A percentile compares a stretch with the other conserved stretches of the same genome.
phyloP scores from a whole-genome alignment of 208 protist species.

The Crithidia mellificae region DNA sequence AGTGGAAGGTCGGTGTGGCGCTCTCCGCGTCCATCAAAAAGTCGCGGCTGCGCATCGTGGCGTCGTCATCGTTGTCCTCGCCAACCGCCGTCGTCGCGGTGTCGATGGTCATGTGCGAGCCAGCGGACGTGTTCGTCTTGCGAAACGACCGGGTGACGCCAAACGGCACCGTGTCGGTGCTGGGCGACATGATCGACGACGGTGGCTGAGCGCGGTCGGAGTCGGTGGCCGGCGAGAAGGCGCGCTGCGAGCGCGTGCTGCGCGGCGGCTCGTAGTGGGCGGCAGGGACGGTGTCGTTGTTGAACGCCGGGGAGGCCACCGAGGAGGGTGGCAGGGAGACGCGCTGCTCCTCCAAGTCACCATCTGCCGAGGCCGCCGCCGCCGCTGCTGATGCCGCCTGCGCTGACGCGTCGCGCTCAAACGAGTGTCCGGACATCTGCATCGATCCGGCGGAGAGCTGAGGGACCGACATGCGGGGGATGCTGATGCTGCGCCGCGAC shows the following conservation, averaged over 20 bases:
- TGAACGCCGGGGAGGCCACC: background rate
- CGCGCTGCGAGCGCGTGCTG: background rate
- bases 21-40: constrained; percentile 8
- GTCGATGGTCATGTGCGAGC: background rate
- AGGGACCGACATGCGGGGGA: constrained; percentile 14
- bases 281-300: constrained; percentile 5
- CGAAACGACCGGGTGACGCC: background rate
- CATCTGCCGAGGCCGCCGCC: no score
- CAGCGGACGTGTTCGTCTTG: background rate
- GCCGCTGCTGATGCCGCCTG: background rate
- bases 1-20: background rate
- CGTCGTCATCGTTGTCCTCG: background rate
- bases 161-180: background rate
- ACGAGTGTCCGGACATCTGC: background rate
- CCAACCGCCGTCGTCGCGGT: background rate
- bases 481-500: constrained; percentile 13
- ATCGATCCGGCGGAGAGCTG: constrained; percentile 11
- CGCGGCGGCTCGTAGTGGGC: background rate
- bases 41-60: background rate
- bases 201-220: background rate
- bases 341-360: background rate
- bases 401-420: background rate
- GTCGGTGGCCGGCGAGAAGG: background rate
- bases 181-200: background rate
- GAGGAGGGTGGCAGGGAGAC: background rate